Evolutionary conservation across 2,329 filamentous ascomycete species (phyloP).

Genomic region (Pestalotiopsis sp.): DNA sequence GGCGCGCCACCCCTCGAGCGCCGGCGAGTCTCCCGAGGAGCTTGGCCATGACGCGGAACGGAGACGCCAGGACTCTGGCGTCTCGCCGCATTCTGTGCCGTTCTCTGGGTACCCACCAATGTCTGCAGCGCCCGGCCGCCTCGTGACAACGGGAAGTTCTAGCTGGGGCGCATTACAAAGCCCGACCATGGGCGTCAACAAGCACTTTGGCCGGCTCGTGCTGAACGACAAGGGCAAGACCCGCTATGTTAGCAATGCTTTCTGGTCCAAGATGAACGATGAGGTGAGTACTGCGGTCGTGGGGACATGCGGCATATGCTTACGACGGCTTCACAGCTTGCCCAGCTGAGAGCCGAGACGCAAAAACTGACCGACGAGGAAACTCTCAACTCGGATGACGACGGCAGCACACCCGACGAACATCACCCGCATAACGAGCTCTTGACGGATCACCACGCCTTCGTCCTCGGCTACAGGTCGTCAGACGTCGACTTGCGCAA

Average conservation of each 20-base stretch:
- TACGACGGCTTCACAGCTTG: slow-evolving; percentile 32
- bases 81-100: slow-evolving; percentile 13
- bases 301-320: neutral
- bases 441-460: slow-evolving; percentile 65
- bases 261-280: slow-evolving; percentile 76
- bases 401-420: slow-evolving; percentile 55
- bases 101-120: neutral
- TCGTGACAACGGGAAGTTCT: slow-evolving; percentile 5
- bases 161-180: slow-evolving; percentile 18
- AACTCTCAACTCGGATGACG: slow-evolving; percentile 62
- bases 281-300: slow-evolving; percentile 53
- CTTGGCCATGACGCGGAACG: slow-evolving; percentile 23
- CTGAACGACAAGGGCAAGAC: slow-evolving; percentile 69
- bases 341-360: slow-evolving; percentile 52
- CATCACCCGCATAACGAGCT: slow-evolving; percentile 34
- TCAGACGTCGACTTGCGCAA: slow-evolving; percentile 67
- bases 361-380: slow-evolving; percentile 51
- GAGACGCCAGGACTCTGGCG: slow-evolving; percentile 18
- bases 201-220: slow-evolving; percentile 68
- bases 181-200: slow-evolving; percentile 42
- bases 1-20: slow-evolving; percentile 36
- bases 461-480: slow-evolving; percentile 74
- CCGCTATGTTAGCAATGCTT: slow-evolving; percentile 75
- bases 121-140: neutral
- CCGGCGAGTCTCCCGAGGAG: slow-evolving; percentile 41